A percentile compares a stretch with the other conserved stretches of the same genome.
Conservation (phyloP, 495 filamentous ascomycete species). For the Lepidopterella palustris region DNA sequence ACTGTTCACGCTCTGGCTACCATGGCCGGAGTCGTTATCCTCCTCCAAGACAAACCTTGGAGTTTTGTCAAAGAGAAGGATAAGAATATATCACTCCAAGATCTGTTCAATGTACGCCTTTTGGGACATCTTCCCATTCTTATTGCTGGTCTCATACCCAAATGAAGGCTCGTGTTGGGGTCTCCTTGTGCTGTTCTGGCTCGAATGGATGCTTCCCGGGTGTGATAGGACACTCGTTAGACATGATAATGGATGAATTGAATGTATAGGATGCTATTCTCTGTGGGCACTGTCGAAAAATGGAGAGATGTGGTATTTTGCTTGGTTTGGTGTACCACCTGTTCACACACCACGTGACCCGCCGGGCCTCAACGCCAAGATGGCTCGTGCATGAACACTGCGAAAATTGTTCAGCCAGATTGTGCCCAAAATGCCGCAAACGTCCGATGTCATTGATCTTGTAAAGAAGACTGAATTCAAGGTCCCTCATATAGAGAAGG, state of each 20-base stretch:
- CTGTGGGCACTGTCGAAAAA: background rate
- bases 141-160: background rate
- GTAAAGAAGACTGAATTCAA: background rate
- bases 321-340: background rate
- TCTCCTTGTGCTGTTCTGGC: no score
- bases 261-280: background rate
- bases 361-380: no score
- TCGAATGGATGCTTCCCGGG: background rate
- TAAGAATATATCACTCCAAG: background rate
- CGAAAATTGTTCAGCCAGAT: background rate
- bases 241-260: background rate
- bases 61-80: background rate
- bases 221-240: background rate
- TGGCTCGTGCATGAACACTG: background rate
- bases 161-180: background rate
- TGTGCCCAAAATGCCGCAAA: background rate
- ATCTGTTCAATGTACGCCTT: background rate
- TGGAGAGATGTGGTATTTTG: background rate
- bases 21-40: no score
- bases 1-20: background rate
- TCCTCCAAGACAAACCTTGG: background rate
- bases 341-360: no score
- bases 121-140: background rate
- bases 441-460: background rate
- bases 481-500: background rate